Evolutionary conservation across 805 yeast species (phyloP).

Genomic region (Starmerella apicola): DNA sequence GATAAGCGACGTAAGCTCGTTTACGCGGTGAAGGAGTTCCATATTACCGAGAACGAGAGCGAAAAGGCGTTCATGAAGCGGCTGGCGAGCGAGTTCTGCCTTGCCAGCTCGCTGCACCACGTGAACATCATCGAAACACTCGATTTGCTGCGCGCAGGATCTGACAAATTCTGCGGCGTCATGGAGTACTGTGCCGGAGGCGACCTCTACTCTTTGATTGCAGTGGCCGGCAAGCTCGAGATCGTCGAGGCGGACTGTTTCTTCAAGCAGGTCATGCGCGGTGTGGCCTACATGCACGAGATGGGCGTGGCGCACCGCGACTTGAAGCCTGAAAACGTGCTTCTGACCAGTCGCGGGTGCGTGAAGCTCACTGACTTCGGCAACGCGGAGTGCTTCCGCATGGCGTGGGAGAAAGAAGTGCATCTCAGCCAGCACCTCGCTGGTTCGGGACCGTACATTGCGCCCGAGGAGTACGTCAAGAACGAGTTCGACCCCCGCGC

Average conservation of each 20-base stretch:
- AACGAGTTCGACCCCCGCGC: conserved; percentile 56
- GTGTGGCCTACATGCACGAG: conserved; percentile 69
- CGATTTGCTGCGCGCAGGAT: conserved; percentile 61
- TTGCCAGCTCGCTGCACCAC: conserved; percentile 61
- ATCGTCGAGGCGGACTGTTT: conserved; percentile 72
- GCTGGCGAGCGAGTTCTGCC: conserved; percentile 79
- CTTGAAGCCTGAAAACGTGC: conserved; percentile 75
- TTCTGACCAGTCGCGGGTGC: conserved; percentile 52
- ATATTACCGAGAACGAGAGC: conserved; percentile 45
- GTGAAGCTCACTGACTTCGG: conserved; percentile 76
- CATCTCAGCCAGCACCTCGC: conserved; percentile 56
- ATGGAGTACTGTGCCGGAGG: conserved; percentile 94
- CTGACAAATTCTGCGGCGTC: conserved; percentile 65
- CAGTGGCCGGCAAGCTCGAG: conserved; percentile 40
- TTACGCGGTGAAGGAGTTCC: conserved; percentile 67
- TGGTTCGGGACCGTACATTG: conserved; percentile 82
- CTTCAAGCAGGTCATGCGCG: conserved; percentile 71
- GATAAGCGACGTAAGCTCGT: conserved; percentile 30
- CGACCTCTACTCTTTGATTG: conserved; percentile 52
- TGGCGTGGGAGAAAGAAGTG: conserved; percentile 69
- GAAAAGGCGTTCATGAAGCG: conserved; percentile 49
- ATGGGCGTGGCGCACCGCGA: conserved; percentile 92
- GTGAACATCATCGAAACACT: conserved; percentile 62
- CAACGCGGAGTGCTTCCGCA: conserved; percentile 74
- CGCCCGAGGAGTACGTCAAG: conserved; percentile 67